Base-by-base conservation (phyloP, 2,329 filamentous ascomycete species). In the Delphinella strobiligena region DNA sequence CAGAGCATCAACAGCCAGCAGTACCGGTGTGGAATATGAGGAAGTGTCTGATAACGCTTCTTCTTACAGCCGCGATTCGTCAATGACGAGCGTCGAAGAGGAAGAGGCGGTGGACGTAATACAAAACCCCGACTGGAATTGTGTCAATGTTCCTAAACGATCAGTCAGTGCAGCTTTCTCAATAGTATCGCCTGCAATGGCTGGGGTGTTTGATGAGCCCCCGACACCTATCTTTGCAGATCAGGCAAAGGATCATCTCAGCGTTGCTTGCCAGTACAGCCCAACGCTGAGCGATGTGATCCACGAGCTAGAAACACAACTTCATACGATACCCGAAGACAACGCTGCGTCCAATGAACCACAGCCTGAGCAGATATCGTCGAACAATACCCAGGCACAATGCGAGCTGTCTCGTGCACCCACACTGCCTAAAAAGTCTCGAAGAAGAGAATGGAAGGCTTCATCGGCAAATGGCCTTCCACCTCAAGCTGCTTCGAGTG, bases 261-360 rank as follows among this genome's bases (percentile, higher is more conserved):
- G 4, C 14, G 10, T 16, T 14, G 34, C 12, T 37, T 24, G 30
- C 3, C 30, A 47, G 19, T 39, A 38, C 14, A 69, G 62, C 41
- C 65, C 65, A n/a, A 67, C 65, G 1, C 51, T 67, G 35, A 68
- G 64, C 43, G 60, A 69, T 49, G 64, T 64, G 8, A 64, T 63
- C 46, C 48, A 56, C 10, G 63, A 64, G 19, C 45, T 60, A 27
- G 46, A 54, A 17, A 38, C 42, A 16, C 47, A 54, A 31, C 48
- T 55, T 5, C 44, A 40, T 19, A 38, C 42, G 27, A 53, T 54
- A 27, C 46, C 45, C 4, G 55, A 55, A 27, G 42, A 49, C 22
- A 31, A 35, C 32, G 30, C 8, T 16, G 2, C 2, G n/a, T n/a
- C n/a, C n/a, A n/a, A n/a, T 22, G 37, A 24, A 15, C 19, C 19